Percentiles rank a stretch among this genome's conserved stretches.
Conservation (phyloP, 2,329 filamentous ascomycete genomes). For the Emergomyces pasteurianus region DNA sequence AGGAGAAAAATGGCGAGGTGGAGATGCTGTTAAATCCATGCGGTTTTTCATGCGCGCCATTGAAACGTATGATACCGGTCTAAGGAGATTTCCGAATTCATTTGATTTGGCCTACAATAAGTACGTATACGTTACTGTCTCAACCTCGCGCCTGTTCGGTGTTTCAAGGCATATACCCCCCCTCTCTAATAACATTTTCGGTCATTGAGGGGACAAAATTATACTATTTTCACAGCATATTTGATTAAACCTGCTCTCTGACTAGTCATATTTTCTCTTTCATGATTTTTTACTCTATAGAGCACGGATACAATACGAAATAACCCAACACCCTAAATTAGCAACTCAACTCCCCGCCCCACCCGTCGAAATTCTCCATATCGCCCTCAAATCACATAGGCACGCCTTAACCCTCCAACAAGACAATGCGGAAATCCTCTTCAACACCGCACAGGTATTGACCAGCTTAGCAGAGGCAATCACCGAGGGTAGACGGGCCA, state of each 20-base stretch:
- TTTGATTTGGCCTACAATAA: slow-evolving; percentile 69
- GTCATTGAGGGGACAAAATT: not conserved
- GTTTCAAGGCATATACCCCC: no score
- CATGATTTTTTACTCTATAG: slow-evolving; percentile 25
- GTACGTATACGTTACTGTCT: slow-evolving; percentile 31
- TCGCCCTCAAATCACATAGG: slow-evolving; percentile 52
- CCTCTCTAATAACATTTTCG: not conserved
- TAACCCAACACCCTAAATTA: slow-evolving; percentile 54
- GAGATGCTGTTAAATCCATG: slow-evolving; percentile 54
- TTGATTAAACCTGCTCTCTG: not conserved
- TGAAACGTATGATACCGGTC: slow-evolving; percentile 52
- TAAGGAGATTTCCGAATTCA: slow-evolving; percentile 47
- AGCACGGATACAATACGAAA: slow-evolving; percentile 57
- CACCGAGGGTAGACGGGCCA: slow-evolving; percentile 39
- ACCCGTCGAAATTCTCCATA: slow-evolving; percentile 43
- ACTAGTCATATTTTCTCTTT: not conserved
- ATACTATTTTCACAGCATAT: not conserved
- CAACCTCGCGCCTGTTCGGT: not conserved
- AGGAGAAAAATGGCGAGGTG: slow-evolving; percentile 62
- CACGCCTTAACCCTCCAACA: slow-evolving; percentile 48
- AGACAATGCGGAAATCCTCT: slow-evolving; percentile 55
- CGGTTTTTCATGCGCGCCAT: slow-evolving; percentile 51
- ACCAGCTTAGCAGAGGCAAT: slow-evolving; percentile 52
- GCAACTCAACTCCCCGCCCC: slow-evolving; percentile 45
- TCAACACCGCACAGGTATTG: slow-evolving; percentile 60